phyloP scores from a whole-genome alignment of 257 asterid species.

The Ehretia macrophylla region DNA sequence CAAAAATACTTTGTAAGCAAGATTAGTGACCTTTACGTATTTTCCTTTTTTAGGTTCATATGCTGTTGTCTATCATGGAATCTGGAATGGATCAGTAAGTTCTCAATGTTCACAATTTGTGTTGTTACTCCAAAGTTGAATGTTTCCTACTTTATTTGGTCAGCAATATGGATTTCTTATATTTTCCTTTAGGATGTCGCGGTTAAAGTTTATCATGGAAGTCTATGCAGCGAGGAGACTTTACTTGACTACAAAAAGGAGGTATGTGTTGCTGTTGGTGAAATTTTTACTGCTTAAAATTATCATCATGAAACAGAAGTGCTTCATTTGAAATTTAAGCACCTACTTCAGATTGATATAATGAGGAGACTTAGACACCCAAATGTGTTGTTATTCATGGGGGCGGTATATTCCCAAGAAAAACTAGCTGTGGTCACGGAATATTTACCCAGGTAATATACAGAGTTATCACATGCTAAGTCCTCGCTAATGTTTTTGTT shows the following conservation, averaged over 20 bases:
- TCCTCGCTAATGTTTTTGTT: too few species aligned
- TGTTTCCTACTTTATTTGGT: background rate
- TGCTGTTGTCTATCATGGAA: slow-evolving; percentile 63
- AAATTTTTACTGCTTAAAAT: background rate
- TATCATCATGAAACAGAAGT: background rate
- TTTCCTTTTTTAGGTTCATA: slow-evolving; percentile 45
- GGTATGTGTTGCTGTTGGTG: slow-evolving; percentile 29
- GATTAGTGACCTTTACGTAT: slow-evolving; percentile 11
- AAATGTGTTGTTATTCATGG: slow-evolving; percentile 73
- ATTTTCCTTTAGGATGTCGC: slow-evolving; percentile 59
- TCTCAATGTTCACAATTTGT: slow-evolving; percentile 1
- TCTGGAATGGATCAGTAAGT: slow-evolving; percentile 75
- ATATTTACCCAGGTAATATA: slow-evolving; percentile 47
- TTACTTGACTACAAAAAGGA: slow-evolving; percentile 54
- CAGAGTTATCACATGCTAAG: too few species aligned
- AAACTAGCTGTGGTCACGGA: slow-evolving; percentile 72
- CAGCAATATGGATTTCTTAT: background rate
- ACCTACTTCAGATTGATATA: slow-evolving; percentile 43
- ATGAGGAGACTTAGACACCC: slow-evolving; percentile 81
- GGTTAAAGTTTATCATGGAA: slow-evolving; percentile 61
- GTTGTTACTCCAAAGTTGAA: background rate
- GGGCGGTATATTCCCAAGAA: slow-evolving; percentile 57
- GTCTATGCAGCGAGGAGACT: slow-evolving; percentile 41
- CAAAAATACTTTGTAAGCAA: too few species aligned
- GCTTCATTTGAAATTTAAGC: background rate